These are phyloP conservation scores for Hysterangium stoloniferum DNA, from an alignment of 768 basidiomycete genomes.

Conservation along the genomic window DNA sequence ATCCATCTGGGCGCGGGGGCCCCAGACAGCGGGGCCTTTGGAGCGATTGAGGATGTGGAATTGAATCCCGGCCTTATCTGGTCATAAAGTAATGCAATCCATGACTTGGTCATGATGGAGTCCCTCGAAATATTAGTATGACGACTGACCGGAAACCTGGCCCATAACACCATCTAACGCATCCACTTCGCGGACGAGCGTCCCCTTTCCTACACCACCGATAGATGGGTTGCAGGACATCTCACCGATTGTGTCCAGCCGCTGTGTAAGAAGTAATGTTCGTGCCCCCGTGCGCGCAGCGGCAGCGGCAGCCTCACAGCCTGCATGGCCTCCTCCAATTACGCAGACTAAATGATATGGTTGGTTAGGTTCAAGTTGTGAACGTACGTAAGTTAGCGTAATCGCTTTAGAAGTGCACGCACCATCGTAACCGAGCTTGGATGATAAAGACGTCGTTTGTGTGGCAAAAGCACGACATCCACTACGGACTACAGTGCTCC, in stretches of 20 bases:
- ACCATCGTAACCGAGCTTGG: no score
- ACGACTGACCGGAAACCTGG: conserved; percentile 56
- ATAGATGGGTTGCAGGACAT: conserved; percentile 91
- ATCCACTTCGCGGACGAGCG: conserved; percentile 84
- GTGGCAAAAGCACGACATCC: neutral
- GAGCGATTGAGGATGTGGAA: conserved; percentile 82
- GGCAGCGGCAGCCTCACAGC: conserved; percentile 86
- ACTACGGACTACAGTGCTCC: no score
- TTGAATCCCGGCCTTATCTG: conserved; percentile 84
- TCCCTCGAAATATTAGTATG: neutral
- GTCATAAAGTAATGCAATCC: neutral
- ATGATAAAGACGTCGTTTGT: no score
- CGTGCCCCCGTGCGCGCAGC: conserved; percentile 77
- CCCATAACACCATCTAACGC: conserved; percentile 87
- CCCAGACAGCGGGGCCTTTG: conserved; percentile 88
- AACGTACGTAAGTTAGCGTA: neutral
- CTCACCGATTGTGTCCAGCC: conserved; percentile 70
- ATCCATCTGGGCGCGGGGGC: conserved; percentile 85
- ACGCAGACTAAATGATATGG: conserved; percentile 50
- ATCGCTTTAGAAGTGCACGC: neutral
- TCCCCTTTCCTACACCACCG: conserved; percentile 89
- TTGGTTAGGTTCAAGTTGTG: neutral
- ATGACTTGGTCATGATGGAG: neutral
- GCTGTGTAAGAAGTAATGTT: conserved; percentile 78
- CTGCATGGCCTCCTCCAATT: conserved; percentile 90